phyloP scores from a whole-genome alignment of 1,284 basidiomycete genomes.

The Rhodotorula sp. region DNA sequence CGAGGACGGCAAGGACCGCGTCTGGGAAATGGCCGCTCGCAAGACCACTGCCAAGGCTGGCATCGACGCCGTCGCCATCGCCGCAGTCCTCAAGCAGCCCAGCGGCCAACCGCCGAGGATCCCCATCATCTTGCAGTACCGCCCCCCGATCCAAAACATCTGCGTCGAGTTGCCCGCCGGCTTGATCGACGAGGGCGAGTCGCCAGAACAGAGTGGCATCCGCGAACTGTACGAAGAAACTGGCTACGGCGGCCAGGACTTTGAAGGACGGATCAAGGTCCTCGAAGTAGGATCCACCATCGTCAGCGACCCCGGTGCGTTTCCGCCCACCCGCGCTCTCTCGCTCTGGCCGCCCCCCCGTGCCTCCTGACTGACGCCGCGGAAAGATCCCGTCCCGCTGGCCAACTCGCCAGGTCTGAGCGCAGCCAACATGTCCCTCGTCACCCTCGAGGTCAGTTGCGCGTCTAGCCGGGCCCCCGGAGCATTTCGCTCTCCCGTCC shows the following conservation, averaged over 20 bases:
- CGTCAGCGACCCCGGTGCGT: constrained; percentile 27
- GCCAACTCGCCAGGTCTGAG: constrained; percentile 22
- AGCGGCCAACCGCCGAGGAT: constrained; percentile 57
- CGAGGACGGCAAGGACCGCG: constrained; percentile 55
- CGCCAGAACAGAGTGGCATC: constrained; percentile 70
- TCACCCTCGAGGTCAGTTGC: constrained; percentile 57
- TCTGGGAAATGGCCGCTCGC: constrained; percentile 81
- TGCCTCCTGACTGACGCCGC: constrained; percentile 1
- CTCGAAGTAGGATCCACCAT: constrained; percentile 26
- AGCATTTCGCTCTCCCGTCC: not conserved
- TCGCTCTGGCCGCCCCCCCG: not conserved
- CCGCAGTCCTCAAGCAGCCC: constrained; percentile 68
- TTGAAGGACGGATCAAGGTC: constrained; percentile 36
- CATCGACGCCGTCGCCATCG: constrained; percentile 80
- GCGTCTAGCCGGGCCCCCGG: not conserved
- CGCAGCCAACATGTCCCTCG: constrained; percentile 69
- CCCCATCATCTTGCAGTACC: constrained; percentile 56
- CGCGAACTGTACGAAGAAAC: constrained; percentile 89
- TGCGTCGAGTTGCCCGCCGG: constrained; percentile 77
- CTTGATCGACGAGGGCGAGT: constrained; percentile 76
- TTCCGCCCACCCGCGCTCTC: not conserved
- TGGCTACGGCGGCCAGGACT: constrained; percentile 60
- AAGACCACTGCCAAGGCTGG: constrained; percentile 69
- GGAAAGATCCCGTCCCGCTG: not conserved
- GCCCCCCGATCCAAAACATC: constrained; percentile 37